Evolutionary conservation across 805 yeast species (phyloP), one percentile per base, ranked within the genome.

Genomic region (Debaryomyces castellii): DNA sequence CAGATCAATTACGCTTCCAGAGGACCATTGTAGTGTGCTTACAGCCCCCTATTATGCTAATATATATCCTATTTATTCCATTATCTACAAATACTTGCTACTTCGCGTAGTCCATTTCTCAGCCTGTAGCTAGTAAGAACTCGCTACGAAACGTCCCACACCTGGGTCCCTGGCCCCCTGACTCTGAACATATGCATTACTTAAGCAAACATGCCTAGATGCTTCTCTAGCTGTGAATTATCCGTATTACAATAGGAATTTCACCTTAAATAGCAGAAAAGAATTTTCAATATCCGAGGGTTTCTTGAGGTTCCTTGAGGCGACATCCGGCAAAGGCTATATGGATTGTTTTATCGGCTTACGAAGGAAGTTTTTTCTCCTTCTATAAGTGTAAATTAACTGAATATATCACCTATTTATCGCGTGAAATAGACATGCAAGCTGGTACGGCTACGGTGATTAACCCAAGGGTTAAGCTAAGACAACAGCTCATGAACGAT

Each of bases 401-500:
- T 16, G 20, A 30, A 2, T 3, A 4, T 17, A 14, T 14, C 17
- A 14, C 34, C 34, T 11, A 11, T 16, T 16, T 30, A 30, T 3
- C 34, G 20, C 16, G 20, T 30, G 33, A 11, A 7, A 39, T 17
- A 37, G 47, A 22, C 34, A 60, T 59, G 64, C 62, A 60, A 37
- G 62, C 62, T 14, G 63, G 57, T 4, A 50, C 58, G 11, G 54
- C 55, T 12, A 44, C 56, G 11, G 43, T 54, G n/a, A 42, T 45
- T 27, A 42, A 49, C n/a, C 37, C 18, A 32, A 52, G 52, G 44
- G 69, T 62, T 8, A 55, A 58, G 45, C 54, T 67, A 24, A 59
- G 74, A 49, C 67, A 59, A 48, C 69, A 67, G 48, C 52, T 68
- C 17, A 54, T 68, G 48, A 60, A 56, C 44, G 62, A 67, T 27